Percentiles rank a stretch among this genome's conserved stretches.
phyloP scores from a whole-genome alignment of 768 basidiomycete species.

The Boletus subcaerulescens region DNA sequence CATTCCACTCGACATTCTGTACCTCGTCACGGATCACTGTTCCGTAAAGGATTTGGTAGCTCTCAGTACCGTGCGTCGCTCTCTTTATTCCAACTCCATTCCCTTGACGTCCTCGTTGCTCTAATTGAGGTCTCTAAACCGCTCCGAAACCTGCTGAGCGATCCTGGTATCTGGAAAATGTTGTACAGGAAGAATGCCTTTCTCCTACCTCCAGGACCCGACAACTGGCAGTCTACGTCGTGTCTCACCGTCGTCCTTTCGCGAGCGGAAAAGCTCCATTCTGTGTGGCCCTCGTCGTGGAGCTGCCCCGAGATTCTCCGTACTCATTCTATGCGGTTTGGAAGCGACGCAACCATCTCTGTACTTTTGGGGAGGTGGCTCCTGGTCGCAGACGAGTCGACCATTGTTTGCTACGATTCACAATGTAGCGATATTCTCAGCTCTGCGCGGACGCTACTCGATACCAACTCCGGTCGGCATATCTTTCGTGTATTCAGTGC shows the following conservation, averaged over 20 bases:
- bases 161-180: constrained; percentile 6
- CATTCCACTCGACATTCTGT: constrained; percentile 4
- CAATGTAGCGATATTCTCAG: background rate
- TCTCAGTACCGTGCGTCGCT: constrained; percentile 2
- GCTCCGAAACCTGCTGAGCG: background rate
- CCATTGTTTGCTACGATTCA: constrained; percentile 10
- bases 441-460: background rate
- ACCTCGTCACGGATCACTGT: background rate
- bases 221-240: constrained; percentile 10
- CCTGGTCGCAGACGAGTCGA: constrained; percentile 6
- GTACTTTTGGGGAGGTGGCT: constrained; percentile 9
- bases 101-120: background rate
- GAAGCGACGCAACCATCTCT: background rate
- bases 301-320: background rate
- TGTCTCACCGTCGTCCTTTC: constrained; percentile 2
- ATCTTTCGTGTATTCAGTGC: constrained; percentile 1
- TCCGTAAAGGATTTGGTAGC: background rate
- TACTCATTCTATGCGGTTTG: background rate
- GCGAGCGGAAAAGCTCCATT: background rate
- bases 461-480: background rate
- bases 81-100: background rate
- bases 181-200: background rate
- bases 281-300: constrained; percentile 6
- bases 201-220: constrained; percentile 7
- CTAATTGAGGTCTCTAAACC: constrained; percentile 3